phyloP scores from a whole-genome alignment of 306 rosid species.

The Acacia crassicarpa region DNA sequence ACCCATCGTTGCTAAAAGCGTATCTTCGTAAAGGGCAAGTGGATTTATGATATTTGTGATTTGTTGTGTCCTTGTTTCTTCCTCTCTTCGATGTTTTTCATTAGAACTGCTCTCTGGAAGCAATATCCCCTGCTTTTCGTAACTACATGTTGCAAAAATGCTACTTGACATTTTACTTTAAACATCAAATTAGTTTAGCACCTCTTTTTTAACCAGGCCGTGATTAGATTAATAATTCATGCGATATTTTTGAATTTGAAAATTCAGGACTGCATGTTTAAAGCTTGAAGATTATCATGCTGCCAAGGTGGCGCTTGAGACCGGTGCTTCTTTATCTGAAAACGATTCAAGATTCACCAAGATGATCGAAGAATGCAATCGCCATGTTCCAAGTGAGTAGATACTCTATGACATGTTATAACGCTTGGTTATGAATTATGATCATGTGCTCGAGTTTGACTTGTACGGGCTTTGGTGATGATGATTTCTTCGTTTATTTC shows the following conservation, averaged over 20 bases:
- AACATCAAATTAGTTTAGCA: background rate
- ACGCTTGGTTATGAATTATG: background rate
- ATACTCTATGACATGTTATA: background rate
- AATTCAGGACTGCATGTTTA: constrained; percentile 73
- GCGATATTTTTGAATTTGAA: background rate
- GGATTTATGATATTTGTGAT: background rate
- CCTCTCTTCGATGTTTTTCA: background rate
- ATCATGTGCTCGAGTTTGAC: background rate
- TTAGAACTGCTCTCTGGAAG: background rate
- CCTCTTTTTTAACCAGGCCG: background rate
- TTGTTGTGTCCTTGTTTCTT: background rate
- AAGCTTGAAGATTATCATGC: constrained; percentile 82
- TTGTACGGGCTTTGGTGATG: background rate
- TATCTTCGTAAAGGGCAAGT: constrained; percentile 86
- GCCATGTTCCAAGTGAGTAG: constrained; percentile 59
- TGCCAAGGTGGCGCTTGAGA: constrained; percentile 80
- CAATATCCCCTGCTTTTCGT: background rate
- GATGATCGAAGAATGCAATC: constrained; percentile 70
- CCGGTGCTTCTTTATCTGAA: constrained; percentile 62
- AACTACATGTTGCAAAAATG: too few species aligned
- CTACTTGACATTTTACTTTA: background rate
- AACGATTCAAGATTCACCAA: constrained; percentile 61
- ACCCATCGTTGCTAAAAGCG: constrained; percentile 58
- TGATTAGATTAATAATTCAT: background rate
- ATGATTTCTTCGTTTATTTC: background rate